These are phyloP conservation scores for Psilocybe cyanescens DNA, from an alignment of 768 basidiomycete genomes.

Conservation along the genomic window DNA sequence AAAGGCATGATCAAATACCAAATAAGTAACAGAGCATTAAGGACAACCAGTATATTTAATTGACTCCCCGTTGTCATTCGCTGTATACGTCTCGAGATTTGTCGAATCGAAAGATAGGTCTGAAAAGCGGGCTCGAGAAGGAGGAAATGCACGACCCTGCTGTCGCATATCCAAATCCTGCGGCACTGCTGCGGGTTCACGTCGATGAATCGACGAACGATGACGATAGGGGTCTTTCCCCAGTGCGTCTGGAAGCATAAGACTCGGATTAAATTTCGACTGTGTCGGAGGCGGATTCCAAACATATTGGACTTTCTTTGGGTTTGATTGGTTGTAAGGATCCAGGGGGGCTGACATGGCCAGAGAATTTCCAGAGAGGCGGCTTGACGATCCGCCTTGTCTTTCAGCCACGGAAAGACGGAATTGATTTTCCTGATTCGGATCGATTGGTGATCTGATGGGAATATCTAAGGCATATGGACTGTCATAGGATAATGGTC, in stretches of 20 bases:
- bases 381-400: slow-evolving; percentile 2
- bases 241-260: background rate
- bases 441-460: slow-evolving; percentile 1
- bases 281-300: background rate
- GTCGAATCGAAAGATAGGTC: background rate
- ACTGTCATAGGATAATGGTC: background rate
- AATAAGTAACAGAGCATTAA: background rate
- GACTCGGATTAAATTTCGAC: background rate
- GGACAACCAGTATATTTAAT: too few relatives aligned
- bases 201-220: slow-evolving; percentile 12
- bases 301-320: background rate
- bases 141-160: background rate
- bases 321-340: background rate
- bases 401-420: background rate
- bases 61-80: too few relatives aligned
- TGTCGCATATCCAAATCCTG: background rate
- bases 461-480: background rate
- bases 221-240: background rate
- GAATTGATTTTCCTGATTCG: background rate
- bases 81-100: background rate
- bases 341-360: background rate
- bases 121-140: slow-evolving; percentile 1
- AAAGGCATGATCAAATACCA: background rate
- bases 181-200: slow-evolving; percentile 9
- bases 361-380: background rate